Base-by-base conservation (phyloP, 2,329 filamentous ascomycete species). In the Cladobotryum protrusum region DNA sequence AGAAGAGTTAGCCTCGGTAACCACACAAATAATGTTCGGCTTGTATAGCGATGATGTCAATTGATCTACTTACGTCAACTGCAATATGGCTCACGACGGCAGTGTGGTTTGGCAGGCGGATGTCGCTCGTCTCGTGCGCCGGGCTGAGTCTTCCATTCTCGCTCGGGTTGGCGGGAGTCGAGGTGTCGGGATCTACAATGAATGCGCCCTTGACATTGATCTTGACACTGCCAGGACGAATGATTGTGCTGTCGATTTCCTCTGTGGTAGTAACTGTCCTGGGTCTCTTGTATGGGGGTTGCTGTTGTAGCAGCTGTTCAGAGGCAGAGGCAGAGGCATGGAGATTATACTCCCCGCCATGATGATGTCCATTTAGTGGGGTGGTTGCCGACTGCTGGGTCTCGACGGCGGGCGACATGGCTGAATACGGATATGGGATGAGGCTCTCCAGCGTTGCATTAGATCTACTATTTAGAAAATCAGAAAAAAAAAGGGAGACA, bases 131-230 rank as follows among this genome's bases (percentile, higher is more conserved):
- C 67, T 95, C 89, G 67, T 80, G 67, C 58, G 73, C 67, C 54
- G 75, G 74, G 54, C 72, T 73, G 46, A 69, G 68, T 50, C 73
- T 69, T 39, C 73, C 75, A 55, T 72, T 75, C 36, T 53, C 59
- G 49, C 62, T 50, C 57, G 60, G 52, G 45, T 64, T 57, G 48
- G 72, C 71, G 49, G 81, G 72, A 44, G 77, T 81, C 17, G 68
- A 68, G 3, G 78, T 75, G 58, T 89, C 86, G 54, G 92, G 85
- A 64, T 96, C 89, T 61, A 96, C 90, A 57, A 99, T 97, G 64
- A 96, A 96, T 36, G 93, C 93, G 63, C 92, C 93, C 67, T 90
- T 84, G 57, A 97, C 92, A 66, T 99, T 97, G 73, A 99, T 97
- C 71, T 88, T 86, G 62, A 96, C 90, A 13, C 87, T 79, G 19